Evolutionary conservation across 2,329 filamentous ascomycete species (phyloP).

Genomic region (Septoria linicola): DNA sequence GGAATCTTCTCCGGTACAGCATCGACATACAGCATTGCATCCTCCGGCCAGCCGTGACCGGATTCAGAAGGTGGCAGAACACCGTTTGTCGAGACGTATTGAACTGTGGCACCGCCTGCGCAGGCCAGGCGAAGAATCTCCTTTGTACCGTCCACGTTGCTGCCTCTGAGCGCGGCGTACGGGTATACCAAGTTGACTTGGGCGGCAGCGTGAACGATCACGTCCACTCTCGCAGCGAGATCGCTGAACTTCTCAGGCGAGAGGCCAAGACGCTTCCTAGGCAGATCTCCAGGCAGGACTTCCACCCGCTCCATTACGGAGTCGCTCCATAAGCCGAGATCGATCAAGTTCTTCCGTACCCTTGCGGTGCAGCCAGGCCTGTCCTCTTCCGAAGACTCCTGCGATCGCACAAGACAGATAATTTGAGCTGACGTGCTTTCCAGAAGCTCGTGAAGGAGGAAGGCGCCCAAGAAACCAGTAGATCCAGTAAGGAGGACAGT

Average conservation of each 20-base stretch:
- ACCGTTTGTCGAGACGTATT: slow-evolving; percentile 78
- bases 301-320: slow-evolving; percentile 75
- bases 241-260: slow-evolving; percentile 64
- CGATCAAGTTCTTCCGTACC: slow-evolving; percentile 73
- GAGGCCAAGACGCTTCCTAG: slow-evolving; percentile 67
- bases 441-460: slow-evolving; percentile 67
- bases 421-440: slow-evolving; percentile 68
- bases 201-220: slow-evolving; percentile 74
- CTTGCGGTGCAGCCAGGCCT: slow-evolving; percentile 67
- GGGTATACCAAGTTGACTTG: slow-evolving; percentile 80
- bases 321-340: slow-evolving; percentile 74
- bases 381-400: slow-evolving; percentile 64
- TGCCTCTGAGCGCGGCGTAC: slow-evolving; percentile 70
- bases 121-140: slow-evolving; percentile 72
- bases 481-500: slow-evolving; percentile 72
- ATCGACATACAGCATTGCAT: slow-evolving; percentile 64
- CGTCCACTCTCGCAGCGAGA: slow-evolving; percentile 64
- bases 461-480: slow-evolving; percentile 69
- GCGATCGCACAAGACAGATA: slow-evolving; percentile 71
- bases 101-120: slow-evolving; percentile 66
- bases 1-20: slow-evolving; percentile 67
- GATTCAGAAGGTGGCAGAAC: slow-evolving; percentile 66
- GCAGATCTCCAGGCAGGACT: slow-evolving; percentile 70
- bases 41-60: slow-evolving; percentile 68
- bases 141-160: slow-evolving; percentile 76